These are phyloP conservation scores for Phytophthora capsici DNA, from an alignment of 352 stramenopile genomes.

Conservation along the genomic window DNA sequence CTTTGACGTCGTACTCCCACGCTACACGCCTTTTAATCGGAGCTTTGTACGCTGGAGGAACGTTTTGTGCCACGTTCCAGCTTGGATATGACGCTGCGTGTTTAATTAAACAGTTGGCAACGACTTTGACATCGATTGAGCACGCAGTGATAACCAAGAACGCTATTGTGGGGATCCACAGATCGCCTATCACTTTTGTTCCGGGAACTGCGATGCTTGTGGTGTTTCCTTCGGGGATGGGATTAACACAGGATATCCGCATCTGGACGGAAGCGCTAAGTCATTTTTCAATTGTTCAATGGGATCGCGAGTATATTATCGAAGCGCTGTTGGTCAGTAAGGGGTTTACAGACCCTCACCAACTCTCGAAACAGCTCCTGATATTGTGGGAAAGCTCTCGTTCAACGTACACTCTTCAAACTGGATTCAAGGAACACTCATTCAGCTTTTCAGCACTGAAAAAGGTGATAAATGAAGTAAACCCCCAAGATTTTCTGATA, in stretches of 20 bases:
- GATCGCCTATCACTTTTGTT: constrained; percentile 38
- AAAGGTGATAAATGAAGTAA: constrained; percentile 5
- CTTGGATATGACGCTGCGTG: neutral
- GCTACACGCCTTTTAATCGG: constrained; percentile 51
- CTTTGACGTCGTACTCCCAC: constrained; percentile 34
- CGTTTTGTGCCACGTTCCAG: constrained; percentile 36
- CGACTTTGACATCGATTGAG: constrained; percentile 37
- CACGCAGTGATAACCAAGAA: constrained; percentile 46
- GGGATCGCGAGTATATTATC: constrained; percentile 36
- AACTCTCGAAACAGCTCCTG: constrained; percentile 27
- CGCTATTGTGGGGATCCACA: constrained; percentile 35
- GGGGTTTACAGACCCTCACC: constrained; percentile 23
- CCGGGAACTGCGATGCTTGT: constrained; percentile 50
- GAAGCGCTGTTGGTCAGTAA: constrained; percentile 43
- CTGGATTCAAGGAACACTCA: neutral
- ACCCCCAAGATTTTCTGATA: constrained; percentile 1
- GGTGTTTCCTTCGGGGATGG: constrained; percentile 11
- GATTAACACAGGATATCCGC: constrained; percentile 8
- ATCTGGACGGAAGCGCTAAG: constrained; percentile 38
- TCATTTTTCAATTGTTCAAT: constrained; percentile 37
- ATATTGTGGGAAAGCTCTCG: constrained; percentile 32
- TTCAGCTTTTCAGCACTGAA: constrained; percentile 31
- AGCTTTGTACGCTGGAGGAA: constrained; percentile 46
- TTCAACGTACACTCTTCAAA: neutral
- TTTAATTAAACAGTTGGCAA: constrained; percentile 39